These are phyloP conservation scores for Chrysosporium keratinophilum DNA, from an alignment of 2,329 filamentous ascomycete species.

Conservation along the genomic window DNA sequence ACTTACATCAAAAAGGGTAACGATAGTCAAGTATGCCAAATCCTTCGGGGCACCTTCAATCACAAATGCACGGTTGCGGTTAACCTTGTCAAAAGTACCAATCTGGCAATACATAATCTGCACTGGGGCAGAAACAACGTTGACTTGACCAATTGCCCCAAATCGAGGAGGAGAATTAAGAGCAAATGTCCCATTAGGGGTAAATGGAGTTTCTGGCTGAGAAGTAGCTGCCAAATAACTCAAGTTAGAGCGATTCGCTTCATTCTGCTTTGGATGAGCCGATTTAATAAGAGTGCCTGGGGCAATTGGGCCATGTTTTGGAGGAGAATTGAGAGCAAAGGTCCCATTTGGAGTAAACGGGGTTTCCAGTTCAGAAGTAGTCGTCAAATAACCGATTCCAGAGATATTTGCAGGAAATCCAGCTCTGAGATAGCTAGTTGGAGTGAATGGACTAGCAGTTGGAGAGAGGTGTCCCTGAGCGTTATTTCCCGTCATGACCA, in stretches of 20 bases:
- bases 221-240: constrained; percentile 20
- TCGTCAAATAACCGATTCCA: constrained; percentile 17
- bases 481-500: constrained; percentile 17
- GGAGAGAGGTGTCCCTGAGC: constrained; percentile 45
- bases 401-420: constrained; percentile 14
- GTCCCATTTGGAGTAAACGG: constrained; percentile 11
- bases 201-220: constrained; percentile 16
- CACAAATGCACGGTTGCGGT: constrained; percentile 25
- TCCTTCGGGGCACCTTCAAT: constrained; percentile 26
- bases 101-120: constrained; percentile 14
- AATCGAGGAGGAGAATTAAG: constrained; percentile 17
- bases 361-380: constrained; percentile 19
- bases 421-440: constrained; percentile 28
- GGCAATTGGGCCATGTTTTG: constrained; percentile 21
- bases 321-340: constrained; percentile 15
- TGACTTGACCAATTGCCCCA: constrained; percentile 20
- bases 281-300: constrained; percentile 13
- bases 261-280: constrained; percentile 8
- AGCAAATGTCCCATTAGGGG: constrained; percentile 11
- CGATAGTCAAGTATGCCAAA: constrained; percentile 28
- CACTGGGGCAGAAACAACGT: constrained; percentile 11
- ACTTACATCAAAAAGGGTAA: constrained; percentile 34
- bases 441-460: constrained; percentile 53
- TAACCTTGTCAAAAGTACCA: constrained; percentile 22
- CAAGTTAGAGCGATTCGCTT: constrained; percentile 13